A percentile compares a stretch with the other conserved stretches of the same genome.
Evolutionary conservation across 2,329 filamentous ascomycete species (phyloP).

Genomic region (Fusarium oxysporum): DNA sequence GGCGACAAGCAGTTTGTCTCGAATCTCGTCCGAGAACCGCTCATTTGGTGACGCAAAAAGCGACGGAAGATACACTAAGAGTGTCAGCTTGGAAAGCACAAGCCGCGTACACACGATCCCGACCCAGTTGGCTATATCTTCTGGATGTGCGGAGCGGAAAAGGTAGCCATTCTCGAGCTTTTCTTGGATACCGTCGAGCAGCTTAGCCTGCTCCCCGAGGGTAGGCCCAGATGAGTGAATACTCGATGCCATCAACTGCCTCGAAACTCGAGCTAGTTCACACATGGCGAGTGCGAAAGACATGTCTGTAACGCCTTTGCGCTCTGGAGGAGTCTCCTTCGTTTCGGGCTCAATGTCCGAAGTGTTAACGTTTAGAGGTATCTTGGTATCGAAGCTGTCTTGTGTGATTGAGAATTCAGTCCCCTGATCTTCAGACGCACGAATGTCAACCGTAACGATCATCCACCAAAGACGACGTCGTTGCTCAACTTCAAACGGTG

Average conservation of each 20-base stretch:
- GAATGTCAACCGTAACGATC: constrained; percentile 68
- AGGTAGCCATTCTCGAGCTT: constrained; percentile 58
- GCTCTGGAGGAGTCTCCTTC: constrained; percentile 58
- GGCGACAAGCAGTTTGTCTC: constrained; percentile 60
- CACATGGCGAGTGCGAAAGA: constrained; percentile 54
- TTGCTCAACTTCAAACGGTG: constrained; percentile 72
- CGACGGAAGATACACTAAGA: constrained; percentile 65
- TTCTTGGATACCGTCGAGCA: constrained; percentile 60
- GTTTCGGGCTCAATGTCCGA: constrained; percentile 61
- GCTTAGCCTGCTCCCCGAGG: constrained; percentile 55
- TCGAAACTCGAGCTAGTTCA: constrained; percentile 51
- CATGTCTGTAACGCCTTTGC: constrained; percentile 66
- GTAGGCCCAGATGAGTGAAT: constrained; percentile 43
- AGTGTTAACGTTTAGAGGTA: constrained; percentile 70
- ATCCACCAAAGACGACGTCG: constrained; percentile 72
- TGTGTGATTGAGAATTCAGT: constrained; percentile 61
- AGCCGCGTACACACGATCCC: constrained; percentile 54
- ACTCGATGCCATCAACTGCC: constrained; percentile 52
- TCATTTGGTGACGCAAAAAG: constrained; percentile 57
- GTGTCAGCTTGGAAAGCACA: constrained; percentile 65
- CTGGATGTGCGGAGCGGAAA: constrained; percentile 50
- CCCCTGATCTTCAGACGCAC: constrained; percentile 70
- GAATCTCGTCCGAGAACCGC: constrained; percentile 53
- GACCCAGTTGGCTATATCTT: constrained; percentile 54
- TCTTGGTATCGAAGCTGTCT: constrained; percentile 62